A percentile compares a stretch with the other conserved stretches of the same genome.
Conservation (phyloP, 371 early-diverging fungal genomes). For the Haplosporangium sp. region DNA sequence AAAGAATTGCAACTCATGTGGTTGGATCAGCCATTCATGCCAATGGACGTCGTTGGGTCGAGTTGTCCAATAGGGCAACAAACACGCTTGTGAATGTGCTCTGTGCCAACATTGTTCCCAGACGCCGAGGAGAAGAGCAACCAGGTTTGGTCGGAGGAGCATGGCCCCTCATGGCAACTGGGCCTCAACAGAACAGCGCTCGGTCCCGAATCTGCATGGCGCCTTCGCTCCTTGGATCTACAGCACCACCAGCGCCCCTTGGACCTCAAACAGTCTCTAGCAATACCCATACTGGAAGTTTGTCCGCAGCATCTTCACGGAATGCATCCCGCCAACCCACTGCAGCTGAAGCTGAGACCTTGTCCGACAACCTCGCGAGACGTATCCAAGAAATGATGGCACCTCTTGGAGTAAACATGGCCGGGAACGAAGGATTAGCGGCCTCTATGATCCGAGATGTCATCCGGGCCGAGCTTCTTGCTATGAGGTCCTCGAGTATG, state of each 20-base stretch:
- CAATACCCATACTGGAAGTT: neutral
- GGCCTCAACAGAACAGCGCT: conserved; percentile 20
- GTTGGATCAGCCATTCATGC: conserved; percentile 54
- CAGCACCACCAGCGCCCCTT: conserved; percentile 50
- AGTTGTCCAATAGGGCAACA: conserved; percentile 52
- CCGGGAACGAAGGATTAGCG: conserved; percentile 3
- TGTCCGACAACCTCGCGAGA: conserved; percentile 35
- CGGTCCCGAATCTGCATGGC: conserved; percentile 33
- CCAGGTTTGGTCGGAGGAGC: conserved; percentile 54
- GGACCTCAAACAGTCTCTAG: conserved; percentile 14
- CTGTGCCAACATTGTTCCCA: conserved; percentile 53
- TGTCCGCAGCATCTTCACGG: neutral
- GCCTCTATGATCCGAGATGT: conserved; percentile 17
- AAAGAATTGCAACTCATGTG: conserved; percentile 52
- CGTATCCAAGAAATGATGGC: conserved; percentile 26
- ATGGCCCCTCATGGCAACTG: conserved; percentile 54
- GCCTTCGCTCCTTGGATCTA: conserved; percentile 47
- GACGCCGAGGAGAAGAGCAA: conserved; percentile 52
- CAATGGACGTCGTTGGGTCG: conserved; percentile 54
- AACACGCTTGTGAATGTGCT: conserved; percentile 55
- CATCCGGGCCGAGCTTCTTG: conserved; percentile 36
- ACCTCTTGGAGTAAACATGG: conserved; percentile 15
- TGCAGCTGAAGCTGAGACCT: conserved; percentile 13
- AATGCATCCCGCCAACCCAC: neutral
- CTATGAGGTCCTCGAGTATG: conserved; percentile 1